A percentile compares a stretch with the other conserved stretches of the same genome.
Conservation (phyloP, 2,329 filamentous ascomycete species). For the Aspergillus pseudoviridinutans region DNA sequence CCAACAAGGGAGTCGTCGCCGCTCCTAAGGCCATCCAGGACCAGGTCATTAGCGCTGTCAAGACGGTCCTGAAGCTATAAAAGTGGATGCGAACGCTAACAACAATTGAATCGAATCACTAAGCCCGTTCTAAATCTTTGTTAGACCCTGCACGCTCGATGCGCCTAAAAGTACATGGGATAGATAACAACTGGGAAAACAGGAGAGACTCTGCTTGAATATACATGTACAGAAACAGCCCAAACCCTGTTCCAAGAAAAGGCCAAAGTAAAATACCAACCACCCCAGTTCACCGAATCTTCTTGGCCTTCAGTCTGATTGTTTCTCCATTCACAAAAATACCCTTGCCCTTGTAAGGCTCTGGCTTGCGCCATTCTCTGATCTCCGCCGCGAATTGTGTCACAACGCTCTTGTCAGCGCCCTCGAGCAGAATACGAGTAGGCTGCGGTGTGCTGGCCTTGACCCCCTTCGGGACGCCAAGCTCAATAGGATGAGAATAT, state of each 20-base stretch:
- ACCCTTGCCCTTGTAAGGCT: constrained; percentile 99
- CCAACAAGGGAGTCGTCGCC: constrained; percentile 92
- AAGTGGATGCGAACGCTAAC: constrained; percentile 10
- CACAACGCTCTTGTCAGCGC: constrained; percentile 77
- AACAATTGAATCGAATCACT: not conserved
- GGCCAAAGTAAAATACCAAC: constrained; percentile 21
- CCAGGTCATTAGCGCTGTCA: constrained; percentile 75
- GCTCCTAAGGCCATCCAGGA: constrained; percentile 72
- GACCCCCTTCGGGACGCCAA: constrained; percentile 76
- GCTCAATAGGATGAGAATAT: constrained; percentile 91
- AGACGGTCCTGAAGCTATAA: constrained; percentile 64
- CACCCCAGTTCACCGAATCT: constrained; percentile 67
- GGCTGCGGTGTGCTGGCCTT: constrained; percentile 85
- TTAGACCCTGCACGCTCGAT: constrained; percentile 24
- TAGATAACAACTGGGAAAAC: constrained; percentile 28
- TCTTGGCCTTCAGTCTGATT: constrained; percentile 97
- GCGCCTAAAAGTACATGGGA: constrained; percentile 32
- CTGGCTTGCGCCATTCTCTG: constrained; percentile 80
- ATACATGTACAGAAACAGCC: constrained; percentile 25
- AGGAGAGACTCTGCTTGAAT: constrained; percentile 18
- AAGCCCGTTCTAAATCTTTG: constrained; percentile 9
- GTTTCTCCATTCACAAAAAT: constrained; percentile 98
- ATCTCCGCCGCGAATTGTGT: constrained; percentile 91
- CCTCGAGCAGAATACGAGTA: constrained; percentile 86
- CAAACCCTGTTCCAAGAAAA: constrained; percentile 1